Conservation (phyloP, 116 monocot genomes). For the Phalaenopsis hybrid region DNA sequence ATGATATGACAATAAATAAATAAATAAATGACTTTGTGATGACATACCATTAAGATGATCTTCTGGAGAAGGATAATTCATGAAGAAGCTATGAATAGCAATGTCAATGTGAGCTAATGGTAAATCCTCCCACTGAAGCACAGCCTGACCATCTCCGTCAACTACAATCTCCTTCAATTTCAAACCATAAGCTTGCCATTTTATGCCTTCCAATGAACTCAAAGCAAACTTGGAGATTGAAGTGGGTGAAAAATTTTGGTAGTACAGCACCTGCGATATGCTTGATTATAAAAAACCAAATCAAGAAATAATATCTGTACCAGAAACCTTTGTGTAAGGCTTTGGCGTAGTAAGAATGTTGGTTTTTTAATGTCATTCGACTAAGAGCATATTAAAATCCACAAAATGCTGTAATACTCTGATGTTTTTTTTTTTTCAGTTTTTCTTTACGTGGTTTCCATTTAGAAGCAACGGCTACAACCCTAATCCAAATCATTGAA, state of each 20-base stretch:
- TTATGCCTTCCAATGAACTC: constrained; percentile 36
- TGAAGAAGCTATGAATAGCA: constrained; percentile 53
- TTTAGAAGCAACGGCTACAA: background rate
- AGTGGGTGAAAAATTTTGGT: constrained; percentile 51
- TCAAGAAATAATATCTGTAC: background rate
- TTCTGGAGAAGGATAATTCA: constrained; percentile 42
- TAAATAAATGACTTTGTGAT: no score
- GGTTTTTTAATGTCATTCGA: background rate
- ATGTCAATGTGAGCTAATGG: constrained; percentile 44
- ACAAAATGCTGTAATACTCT: background rate
- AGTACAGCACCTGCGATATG: constrained; percentile 52
- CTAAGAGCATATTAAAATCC: background rate
- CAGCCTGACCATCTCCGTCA: constrained; percentile 28
- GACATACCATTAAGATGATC: background rate
- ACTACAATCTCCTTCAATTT: constrained; percentile 31
- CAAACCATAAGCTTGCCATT: constrained; percentile 72
- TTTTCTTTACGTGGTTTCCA: background rate
- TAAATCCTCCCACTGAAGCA: constrained; percentile 60
- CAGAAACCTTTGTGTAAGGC: no score
- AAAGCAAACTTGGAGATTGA: constrained; percentile 26
- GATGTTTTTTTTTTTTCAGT: background rate
- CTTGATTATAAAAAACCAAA: background rate
- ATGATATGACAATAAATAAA: background rate
- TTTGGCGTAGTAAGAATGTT: background rate
- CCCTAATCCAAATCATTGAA: no score